Conservation (phyloP, 192 early-diverging fungal species). For the Dissophora globulifera region DNA sequence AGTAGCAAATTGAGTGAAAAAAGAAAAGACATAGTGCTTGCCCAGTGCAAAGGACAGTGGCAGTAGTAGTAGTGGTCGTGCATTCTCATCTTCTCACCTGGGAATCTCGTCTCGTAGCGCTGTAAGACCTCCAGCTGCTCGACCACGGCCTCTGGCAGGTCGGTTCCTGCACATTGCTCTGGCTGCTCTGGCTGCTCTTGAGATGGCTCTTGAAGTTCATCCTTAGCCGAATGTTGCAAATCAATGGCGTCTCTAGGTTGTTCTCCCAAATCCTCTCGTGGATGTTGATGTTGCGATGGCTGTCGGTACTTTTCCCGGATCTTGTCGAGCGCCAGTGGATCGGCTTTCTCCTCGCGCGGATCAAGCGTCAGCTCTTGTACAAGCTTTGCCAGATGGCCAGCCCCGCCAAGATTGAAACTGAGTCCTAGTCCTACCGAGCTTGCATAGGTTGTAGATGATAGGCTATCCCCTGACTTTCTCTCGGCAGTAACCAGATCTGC, state of each 20-base stretch:
- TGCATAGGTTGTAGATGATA: no score
- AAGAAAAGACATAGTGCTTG: constrained; percentile 8
- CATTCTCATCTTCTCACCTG: constrained; percentile 46
- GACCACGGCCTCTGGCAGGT: constrained; percentile 35
- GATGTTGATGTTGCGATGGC: not conserved
- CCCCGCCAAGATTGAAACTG: no score
- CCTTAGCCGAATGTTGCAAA: not conserved
- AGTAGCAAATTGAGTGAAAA: not conserved
- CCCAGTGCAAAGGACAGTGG: no score
- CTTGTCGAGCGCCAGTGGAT: constrained; percentile 10
- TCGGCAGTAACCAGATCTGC: constrained; percentile 6
- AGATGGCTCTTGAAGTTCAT: not conserved
- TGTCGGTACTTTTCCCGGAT: constrained; percentile 16
- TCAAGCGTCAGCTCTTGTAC: constrained; percentile 39
- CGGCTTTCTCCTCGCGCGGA: constrained; percentile 22
- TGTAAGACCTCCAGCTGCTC: constrained; percentile 51
- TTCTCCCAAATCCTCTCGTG: not conserved
- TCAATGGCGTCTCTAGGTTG: not conserved
- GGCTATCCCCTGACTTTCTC: not conserved
- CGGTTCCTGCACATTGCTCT: constrained; percentile 28
- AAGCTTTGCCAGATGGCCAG: constrained; percentile 7
- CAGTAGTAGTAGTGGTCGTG: not conserved
- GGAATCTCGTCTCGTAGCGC: constrained; percentile 52
- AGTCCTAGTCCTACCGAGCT: not conserved
- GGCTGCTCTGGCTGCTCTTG: not conserved